These are phyloP conservation scores for Vachellia pachyceras DNA, from an alignment of 306 rosid species.

Conservation along the genomic window DNA sequence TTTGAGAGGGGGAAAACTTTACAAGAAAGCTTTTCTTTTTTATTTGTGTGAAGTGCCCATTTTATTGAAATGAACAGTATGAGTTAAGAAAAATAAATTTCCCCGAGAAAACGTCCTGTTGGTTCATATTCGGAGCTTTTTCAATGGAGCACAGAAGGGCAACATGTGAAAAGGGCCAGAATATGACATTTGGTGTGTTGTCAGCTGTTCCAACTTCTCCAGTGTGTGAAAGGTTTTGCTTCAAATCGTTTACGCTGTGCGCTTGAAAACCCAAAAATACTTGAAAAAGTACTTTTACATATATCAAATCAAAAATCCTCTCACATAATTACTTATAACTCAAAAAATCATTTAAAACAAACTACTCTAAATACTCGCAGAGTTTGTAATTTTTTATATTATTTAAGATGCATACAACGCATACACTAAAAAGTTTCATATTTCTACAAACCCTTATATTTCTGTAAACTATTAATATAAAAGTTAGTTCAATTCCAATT, in stretches of 20 bases:
- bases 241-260: neutral
- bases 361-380: no score
- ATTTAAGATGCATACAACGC: neutral
- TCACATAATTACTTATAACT: no score
- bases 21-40: no score
- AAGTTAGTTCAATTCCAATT: no score
- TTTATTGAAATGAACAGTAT: neutral
- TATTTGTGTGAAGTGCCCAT: neutral
- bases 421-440: neutral
- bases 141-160: neutral
- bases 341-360: no score
- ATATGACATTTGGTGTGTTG: neutral
- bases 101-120: neutral
- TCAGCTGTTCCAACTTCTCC: neutral
- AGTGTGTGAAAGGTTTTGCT: neutral
- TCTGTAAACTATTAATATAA: no score
- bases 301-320: no score
- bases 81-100: neutral
- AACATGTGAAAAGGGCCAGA: neutral
- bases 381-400: neutral
- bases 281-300: no score
- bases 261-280: no score
- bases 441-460: no score
- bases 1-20: no score
- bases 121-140: neutral